Evolutionary conservation across 1,139 yeast species (phyloP), one percentile per base, ranked within the genome.

Genomic region (Yamadazyma siamensis): DNA sequence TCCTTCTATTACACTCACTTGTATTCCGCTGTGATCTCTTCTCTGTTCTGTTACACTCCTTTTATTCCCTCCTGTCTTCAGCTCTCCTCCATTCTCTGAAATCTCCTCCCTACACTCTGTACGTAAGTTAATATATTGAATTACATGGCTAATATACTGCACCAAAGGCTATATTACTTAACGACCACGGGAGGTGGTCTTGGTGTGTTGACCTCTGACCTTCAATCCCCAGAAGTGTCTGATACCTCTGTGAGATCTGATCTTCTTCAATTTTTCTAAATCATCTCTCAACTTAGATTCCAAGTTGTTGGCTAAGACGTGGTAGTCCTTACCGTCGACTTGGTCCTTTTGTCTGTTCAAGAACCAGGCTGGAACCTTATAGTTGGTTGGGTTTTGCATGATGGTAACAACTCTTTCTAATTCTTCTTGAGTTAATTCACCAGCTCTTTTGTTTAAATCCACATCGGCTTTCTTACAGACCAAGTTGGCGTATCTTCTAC

Each of bases 401-500:
- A 91, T 94, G 75, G 96, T 91, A 69, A 91, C 97, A 65, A 91
- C 78, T 80, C 98, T 87, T 82, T 91, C 99, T 72, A 91, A 87
- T 79, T 91, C 99, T 83, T 91, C 99, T 73, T 91, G 98, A 71
- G 98, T 89, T 71, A 91, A 87, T 77, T 91, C 98, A 85, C 99
- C 99, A 61, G 99, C 99, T 77, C 99, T 87, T 85, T 91, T 91
- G 75, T 75, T 65, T 73, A 91, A 83, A 69, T 87, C 95, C 67
- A 91, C 94, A 80, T 91, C 99, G 62, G 99, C 99, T 83, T 89
- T 94, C 86, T 94, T 94, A 81, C 97, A 94, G 67, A 91, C 96
- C 78, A 94, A 80, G 91, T 91, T 94, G 75, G 98, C 80, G 86
- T 91, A 94, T 80, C 99, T 94, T 77, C 97, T 94, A 77, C 98